These are phyloP conservation scores for Ettlia oleoabundans DNA, from an alignment of 139 green algal species.

Conservation along the genomic window DNA sequence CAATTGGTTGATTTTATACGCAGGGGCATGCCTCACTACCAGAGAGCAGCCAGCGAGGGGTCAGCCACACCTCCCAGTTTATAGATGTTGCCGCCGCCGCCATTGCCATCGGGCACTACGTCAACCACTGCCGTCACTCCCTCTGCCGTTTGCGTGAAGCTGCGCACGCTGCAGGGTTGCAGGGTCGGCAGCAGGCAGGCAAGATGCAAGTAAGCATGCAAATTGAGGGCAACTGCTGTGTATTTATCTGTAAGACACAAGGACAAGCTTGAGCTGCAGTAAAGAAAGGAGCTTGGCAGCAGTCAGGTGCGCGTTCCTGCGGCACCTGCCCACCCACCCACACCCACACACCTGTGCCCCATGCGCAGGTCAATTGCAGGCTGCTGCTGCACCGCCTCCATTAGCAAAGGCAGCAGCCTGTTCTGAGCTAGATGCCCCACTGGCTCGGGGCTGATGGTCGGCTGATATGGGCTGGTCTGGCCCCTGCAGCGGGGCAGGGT, in stretches of 20 bases:
- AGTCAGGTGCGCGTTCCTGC: no score
- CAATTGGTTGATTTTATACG: no score
- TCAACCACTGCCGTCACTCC: constrained; percentile 40
- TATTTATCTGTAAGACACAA: no score
- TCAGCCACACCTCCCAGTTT: background rate
- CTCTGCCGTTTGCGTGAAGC: background rate
- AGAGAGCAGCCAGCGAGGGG: no score
- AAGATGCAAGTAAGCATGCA: no score
- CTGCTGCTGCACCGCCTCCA: background rate
- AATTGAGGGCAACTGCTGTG: no score
- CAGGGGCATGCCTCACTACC: no score
- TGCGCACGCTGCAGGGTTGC: background rate
- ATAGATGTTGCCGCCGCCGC: constrained; percentile 4
- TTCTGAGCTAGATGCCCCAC: constrained; percentile 89
- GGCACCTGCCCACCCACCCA: background rate
- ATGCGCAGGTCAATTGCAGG: constrained; percentile 39
- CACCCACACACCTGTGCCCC: constrained; percentile 20
- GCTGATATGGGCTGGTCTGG: constrained; percentile 41
- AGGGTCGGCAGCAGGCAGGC: background rate
- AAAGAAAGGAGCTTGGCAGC: no score
- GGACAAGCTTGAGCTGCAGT: no score
- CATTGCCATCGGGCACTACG: background rate
- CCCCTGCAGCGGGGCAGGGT: no score
- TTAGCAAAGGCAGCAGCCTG: constrained; percentile 81
- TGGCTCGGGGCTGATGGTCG: constrained; percentile 67